phyloP scores from a whole-genome alignment of 345 rosid genomes.

The Citrus sinensis region DNA sequence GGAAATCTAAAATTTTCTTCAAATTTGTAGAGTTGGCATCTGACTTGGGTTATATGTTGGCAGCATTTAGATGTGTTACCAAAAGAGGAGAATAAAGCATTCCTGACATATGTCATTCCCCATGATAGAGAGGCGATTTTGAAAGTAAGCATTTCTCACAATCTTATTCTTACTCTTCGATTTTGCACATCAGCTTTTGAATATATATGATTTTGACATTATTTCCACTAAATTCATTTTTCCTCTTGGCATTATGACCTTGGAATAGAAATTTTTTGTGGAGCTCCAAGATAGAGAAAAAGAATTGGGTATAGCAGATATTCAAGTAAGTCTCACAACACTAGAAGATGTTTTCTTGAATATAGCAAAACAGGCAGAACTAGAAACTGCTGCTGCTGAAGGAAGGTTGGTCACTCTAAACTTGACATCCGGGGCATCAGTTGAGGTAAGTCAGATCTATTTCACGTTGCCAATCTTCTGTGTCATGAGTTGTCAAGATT shows the following conservation, averaged over 20 bases:
- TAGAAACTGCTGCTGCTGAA: slow-evolving; percentile 84
- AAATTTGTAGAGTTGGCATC: slow-evolving; percentile 2
- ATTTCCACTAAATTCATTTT: neutral
- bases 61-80: slow-evolving; percentile 72
- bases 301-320: slow-evolving; percentile 70
- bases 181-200: neutral
- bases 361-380: slow-evolving; percentile 90
- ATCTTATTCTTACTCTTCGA: neutral
- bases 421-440: slow-evolving; percentile 58
- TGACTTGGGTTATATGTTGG: slow-evolving; percentile 16
- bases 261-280: slow-evolving; percentile 47
- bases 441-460: slow-evolving; percentile 40
- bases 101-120: slow-evolving; percentile 81
- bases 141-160: slow-evolving; percentile 40
- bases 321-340: slow-evolving; percentile 90
- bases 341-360: slow-evolving; percentile 96
- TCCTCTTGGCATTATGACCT: slow-evolving; percentile 11
- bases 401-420: slow-evolving; percentile 61
- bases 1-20: neutral
- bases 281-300: slow-evolving; percentile 69
- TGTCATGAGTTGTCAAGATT: neutral
- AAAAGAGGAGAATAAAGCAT: slow-evolving; percentile 62
- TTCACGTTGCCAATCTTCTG: neutral
- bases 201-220: neutral
- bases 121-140: slow-evolving; percentile 66